phyloP scores from a whole-genome alignment of 2,329 filamentous ascomycete species.

The Aureobasidium sp. region DNA sequence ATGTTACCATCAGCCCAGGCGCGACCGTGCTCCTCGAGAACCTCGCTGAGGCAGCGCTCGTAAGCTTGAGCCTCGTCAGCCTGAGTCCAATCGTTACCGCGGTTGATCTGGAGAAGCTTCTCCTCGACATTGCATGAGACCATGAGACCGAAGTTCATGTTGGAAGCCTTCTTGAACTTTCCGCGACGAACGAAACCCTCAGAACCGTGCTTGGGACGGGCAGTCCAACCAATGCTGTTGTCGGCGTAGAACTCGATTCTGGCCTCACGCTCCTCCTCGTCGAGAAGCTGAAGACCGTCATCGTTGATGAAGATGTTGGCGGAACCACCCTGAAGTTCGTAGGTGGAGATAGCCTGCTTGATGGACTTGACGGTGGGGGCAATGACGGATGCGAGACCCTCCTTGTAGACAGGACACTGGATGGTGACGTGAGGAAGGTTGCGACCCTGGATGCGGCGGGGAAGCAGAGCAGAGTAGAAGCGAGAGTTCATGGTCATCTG shows the following conservation, averaged over 20 bases:
- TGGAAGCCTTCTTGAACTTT: slow-evolving; percentile 63
- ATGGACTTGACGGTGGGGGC: slow-evolving; percentile 68
- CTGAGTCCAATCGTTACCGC: slow-evolving; percentile 28
- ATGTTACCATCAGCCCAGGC: slow-evolving; percentile 55
- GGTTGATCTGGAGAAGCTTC: slow-evolving; percentile 37
- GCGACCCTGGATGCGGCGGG: slow-evolving; percentile 49
- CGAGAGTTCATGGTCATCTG: slow-evolving; percentile 70
- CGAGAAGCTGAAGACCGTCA: slow-evolving; percentile 59
- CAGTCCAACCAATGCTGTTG: slow-evolving; percentile 43
- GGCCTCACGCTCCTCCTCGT: slow-evolving; percentile 35
- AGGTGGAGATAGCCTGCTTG: slow-evolving; percentile 68
- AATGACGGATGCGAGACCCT: slow-evolving; percentile 67
- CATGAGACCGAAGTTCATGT: slow-evolving; percentile 65
- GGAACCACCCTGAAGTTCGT: slow-evolving; percentile 68
- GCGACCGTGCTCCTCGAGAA: slow-evolving; percentile 45
- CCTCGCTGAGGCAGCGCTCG: slow-evolving; percentile 39
- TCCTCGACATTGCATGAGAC: slow-evolving; percentile 56
- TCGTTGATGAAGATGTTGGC: slow-evolving; percentile 72
- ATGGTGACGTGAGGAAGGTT: slow-evolving; percentile 62
- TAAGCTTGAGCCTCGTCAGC: slow-evolving; percentile 39
- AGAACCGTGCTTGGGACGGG: slow-evolving; percentile 42
- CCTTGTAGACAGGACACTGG: slow-evolving; percentile 83
- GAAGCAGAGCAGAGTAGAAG: slow-evolving; percentile 69
- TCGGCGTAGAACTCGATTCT: slow-evolving; percentile 42
- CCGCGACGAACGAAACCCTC: slow-evolving; percentile 46